Evolutionary conservation across 1,139 yeast species (phyloP).

Genomic region (Taiozyma onychis): DNA sequence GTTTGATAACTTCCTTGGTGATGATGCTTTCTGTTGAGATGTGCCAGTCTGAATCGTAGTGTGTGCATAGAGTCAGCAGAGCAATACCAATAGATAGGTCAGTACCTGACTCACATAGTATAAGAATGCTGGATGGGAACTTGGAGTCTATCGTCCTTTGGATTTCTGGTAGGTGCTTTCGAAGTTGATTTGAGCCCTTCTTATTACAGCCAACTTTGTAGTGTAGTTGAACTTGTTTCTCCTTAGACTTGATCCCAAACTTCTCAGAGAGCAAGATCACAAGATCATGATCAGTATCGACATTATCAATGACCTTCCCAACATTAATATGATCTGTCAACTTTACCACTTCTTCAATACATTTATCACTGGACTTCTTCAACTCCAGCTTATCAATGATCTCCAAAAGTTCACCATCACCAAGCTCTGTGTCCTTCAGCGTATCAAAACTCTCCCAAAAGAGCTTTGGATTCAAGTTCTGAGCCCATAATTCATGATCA

Average conservation of each 20-base stretch:
- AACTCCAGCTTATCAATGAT: slow-evolving; percentile 15
- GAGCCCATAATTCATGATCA: slow-evolving; percentile 86
- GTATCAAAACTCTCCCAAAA: slow-evolving; percentile 48
- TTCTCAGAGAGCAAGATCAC: slow-evolving; percentile 12
- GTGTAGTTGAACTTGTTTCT: slow-evolving; percentile 6
- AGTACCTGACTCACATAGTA: slow-evolving; percentile 59
- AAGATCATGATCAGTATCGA: slow-evolving; percentile 4
- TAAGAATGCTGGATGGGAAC: slow-evolving; percentile 22
- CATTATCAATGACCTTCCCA: slow-evolving; percentile 11
- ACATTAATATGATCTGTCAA: slow-evolving; percentile 10
- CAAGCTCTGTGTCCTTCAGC: slow-evolving; percentile 31
- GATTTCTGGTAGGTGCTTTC: slow-evolving; percentile 38
- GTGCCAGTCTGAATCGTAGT: slow-evolving; percentile 40
- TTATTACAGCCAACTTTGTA: slow-evolving; percentile 41
- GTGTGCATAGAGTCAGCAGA: slow-evolving; percentile 43
- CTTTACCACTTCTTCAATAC: slow-evolving; percentile 6
- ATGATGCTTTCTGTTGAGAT: slow-evolving; percentile 21
- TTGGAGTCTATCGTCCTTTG: slow-evolving; percentile 20
- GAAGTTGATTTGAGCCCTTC: slow-evolving; percentile 55
- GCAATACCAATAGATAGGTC: slow-evolving; percentile 64
- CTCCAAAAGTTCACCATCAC: slow-evolving; percentile 27
- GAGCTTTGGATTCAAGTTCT: slow-evolving; percentile 43
- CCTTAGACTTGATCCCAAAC: not conserved
- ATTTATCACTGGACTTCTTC: not conserved
- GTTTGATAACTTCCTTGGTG: slow-evolving; percentile 49